These are phyloP conservation scores for Calvatia gigantea DNA, from an alignment of 768 basidiomycete species.

Conservation along the genomic window DNA sequence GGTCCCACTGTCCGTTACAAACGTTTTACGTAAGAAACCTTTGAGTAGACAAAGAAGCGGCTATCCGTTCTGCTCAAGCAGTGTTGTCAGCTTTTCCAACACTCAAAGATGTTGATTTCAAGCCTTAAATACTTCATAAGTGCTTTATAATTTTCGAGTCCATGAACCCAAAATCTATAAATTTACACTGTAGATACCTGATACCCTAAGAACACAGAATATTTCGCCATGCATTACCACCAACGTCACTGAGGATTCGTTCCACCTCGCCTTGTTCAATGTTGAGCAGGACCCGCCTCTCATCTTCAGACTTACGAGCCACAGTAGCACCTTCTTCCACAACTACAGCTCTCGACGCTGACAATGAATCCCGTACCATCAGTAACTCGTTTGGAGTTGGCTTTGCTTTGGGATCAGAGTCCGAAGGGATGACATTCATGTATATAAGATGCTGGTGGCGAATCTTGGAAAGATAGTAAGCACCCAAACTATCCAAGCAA, in stretches of 20 bases:
- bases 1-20: too few species aligned
- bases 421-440: slow-evolving; percentile 55
- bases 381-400: slow-evolving; percentile 62
- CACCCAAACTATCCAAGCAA: neutral
- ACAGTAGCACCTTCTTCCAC: slow-evolving; percentile 60
- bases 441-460: slow-evolving; percentile 75
- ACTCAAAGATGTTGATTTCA: neutral
- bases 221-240: slow-evolving; percentile 66
- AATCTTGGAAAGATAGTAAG: slow-evolving; percentile 41
- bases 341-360: slow-evolving; percentile 73
- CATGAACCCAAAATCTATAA: neutral
- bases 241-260: slow-evolving; percentile 78
- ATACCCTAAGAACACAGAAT: slow-evolving; percentile 27
- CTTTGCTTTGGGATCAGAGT: slow-evolving; percentile 52
- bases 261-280: slow-evolving; percentile 84
- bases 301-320: slow-evolving; percentile 53
- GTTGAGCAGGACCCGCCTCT: slow-evolving; percentile 76
- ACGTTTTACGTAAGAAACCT: too few species aligned
- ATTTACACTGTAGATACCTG: neutral
- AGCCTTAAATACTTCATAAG: too few species aligned
- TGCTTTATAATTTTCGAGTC: neutral
- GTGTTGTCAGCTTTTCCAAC: neutral
- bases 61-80: too few species aligned
- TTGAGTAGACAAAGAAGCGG: too few species aligned
- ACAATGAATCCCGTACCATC: slow-evolving; percentile 70